A percentile compares a stretch with the other conserved stretches of the same genome.
phyloP scores from a whole-genome alignment of 108 stramenopile genomes.

The Pseudonitzschia multistriata region DNA sequence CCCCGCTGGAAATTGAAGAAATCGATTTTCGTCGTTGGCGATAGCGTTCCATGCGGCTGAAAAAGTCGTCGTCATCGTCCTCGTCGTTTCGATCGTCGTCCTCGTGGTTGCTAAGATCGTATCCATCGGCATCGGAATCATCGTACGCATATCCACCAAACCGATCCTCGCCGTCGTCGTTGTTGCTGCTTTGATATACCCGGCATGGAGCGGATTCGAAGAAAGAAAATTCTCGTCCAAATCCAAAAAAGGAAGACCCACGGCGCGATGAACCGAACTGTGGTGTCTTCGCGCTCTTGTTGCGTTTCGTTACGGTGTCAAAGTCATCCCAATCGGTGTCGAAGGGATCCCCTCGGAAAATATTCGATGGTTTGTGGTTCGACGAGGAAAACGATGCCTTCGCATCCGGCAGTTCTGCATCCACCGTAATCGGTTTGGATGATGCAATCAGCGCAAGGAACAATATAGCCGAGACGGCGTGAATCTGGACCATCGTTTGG shows the following conservation, averaged over 20 bases:
- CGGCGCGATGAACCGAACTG: background rate
- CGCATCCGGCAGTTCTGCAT: background rate
- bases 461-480: background rate
- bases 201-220: slow-evolving; percentile 30
- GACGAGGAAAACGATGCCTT: background rate
- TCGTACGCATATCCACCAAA: slow-evolving; percentile 3
- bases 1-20: background rate
- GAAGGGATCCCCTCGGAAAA: background rate
- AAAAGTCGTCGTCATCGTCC: slow-evolving; percentile 14
- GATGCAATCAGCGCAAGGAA: background rate
- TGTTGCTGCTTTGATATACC: background rate
- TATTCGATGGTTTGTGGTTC: background rate
- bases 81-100: slow-evolving; percentile 9
- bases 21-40: slow-evolving; percentile 12
- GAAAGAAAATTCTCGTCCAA: slow-evolving; percentile 40
- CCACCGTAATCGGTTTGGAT: background rate
- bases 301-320: background rate
- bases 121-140: background rate
- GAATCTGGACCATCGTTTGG: background rate
- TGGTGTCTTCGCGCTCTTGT: background rate
- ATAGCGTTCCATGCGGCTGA: slow-evolving; percentile 7
- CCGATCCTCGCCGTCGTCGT: background rate
- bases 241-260: slow-evolving; percentile 18
- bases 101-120: background rate
- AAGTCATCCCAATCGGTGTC: slow-evolving; percentile 6